Percentiles rank a stretch among this genome's conserved stretches.
Conservation (phyloP, 331 rosid genomes). For the Acacia pycnantha region DNA sequence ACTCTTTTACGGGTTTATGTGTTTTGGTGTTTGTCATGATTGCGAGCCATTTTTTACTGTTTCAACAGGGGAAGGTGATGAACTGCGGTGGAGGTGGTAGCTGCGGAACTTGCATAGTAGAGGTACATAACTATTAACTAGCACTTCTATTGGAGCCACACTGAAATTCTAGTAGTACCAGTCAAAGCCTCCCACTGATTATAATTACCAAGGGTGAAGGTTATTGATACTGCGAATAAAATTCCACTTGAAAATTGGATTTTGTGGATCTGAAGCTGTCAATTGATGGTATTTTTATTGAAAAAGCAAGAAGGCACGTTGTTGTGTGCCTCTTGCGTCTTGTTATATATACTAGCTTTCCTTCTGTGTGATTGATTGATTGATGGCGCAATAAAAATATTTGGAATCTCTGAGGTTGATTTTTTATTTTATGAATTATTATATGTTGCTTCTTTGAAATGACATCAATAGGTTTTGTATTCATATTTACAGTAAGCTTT, state of each 20-base stretch:
- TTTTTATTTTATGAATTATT: background rate
- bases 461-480: background rate
- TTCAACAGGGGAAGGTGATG: slow-evolving; percentile 83
- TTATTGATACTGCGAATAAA: background rate
- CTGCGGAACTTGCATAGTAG: slow-evolving; percentile 93
- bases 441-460: background rate
- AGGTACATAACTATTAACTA: slow-evolving; percentile 41
- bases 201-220: background rate
- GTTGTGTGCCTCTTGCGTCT: background rate
- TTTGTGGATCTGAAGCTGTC: background rate
- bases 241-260: background rate
- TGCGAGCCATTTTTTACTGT: background rate
- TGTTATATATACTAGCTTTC: background rate
- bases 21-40: background rate
- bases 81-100: slow-evolving; percentile 95
- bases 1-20: background rate
- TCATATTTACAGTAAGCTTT: background rate
- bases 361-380: background rate
- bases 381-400: background rate
- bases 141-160: background rate
- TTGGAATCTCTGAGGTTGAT: background rate
- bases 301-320: background rate
- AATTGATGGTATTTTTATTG: background rate
- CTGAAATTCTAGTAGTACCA: background rate
- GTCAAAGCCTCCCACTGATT: background rate